Base-by-base conservation (phyloP, 192 early-diverging fungal species). In the Kappamyces sp. region DNA sequence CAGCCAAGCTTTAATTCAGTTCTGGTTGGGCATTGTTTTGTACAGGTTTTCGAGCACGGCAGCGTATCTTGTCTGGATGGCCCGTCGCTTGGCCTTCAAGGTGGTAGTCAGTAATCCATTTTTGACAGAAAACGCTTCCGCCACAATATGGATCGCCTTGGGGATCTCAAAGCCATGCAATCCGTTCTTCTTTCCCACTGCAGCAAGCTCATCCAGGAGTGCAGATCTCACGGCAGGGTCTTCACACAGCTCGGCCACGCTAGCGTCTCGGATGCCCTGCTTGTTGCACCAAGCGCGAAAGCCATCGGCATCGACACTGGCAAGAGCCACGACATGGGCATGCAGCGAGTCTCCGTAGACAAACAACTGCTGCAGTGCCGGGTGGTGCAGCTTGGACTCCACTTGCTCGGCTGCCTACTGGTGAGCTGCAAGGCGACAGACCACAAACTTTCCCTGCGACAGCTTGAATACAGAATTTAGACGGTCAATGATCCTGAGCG, bases 81-180 rank as follows among this genome's bases (percentile, higher is more conserved):
- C 23, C 23, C 23, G 23, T 23, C 23, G 57, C 51, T 80, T 82
- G 38, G 83, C 65, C 65, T 87, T 87, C 34, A 78, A 82, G 4
- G 88, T 89, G 2, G 90, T 90, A 0, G 92, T 92, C 64, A 94
- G 71, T 33, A 88, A 74, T 2, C 75, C 86, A 33, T 88, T 82
- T 58, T 85, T 82, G 32, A 88, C 76, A 5, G 77, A 63, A 68
- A 91, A 92, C 23, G 82, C 66, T n/a, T 79, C 78, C 1, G 75
- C 35, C 37, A 84, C 68, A n/a, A 94, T 51, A 23, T 76, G 52
- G 12, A 91, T 67, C 23, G 69, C 77, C 71, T 84, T 87, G 23
- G 83, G 74, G n/a, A 75, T 68, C 54, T 92, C 90, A 58, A 89
- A 91, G 6, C 87, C 83, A 32, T 69, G 64, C 51, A 91, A 55